Conservation (phyloP, 192 early-diverging fungal genomes). For the Coemansia sp. region DNA sequence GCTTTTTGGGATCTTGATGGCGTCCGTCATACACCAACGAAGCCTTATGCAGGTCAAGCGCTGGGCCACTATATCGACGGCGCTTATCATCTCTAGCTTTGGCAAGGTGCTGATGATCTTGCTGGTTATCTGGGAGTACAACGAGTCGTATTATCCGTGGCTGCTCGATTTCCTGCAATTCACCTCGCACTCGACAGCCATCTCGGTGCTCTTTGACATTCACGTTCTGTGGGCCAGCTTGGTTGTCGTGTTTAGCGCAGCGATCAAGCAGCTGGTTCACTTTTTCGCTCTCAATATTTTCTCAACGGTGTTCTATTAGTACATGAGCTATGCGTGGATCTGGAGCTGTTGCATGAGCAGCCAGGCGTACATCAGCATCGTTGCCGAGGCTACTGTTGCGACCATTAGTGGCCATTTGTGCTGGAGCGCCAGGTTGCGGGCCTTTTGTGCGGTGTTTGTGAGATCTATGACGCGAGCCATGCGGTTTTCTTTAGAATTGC, state of each 20-base stretch:
- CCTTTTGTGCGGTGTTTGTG: slow-evolving; percentile 40
- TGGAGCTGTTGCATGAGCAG: slow-evolving; percentile 43
- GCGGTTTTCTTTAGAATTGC: slow-evolving; percentile 12
- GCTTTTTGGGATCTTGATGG: slow-evolving; percentile 30
- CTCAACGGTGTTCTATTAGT: slow-evolving; percentile 17
- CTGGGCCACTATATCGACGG: slow-evolving; percentile 53
- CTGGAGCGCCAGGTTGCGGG: slow-evolving; percentile 37
- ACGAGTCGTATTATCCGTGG: slow-evolving; percentile 78
- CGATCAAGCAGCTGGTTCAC: slow-evolving; percentile 46
- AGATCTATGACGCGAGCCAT: slow-evolving; percentile 45
- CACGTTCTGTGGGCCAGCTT: slow-evolving; percentile 36
- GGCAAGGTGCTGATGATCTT: slow-evolving; percentile 83
- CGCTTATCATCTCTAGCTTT: slow-evolving; percentile 80
- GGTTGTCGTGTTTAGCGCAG: slow-evolving; percentile 38
- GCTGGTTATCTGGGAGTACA: slow-evolving; percentile 92
- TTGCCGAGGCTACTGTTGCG: slow-evolving; percentile 42
- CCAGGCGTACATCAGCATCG: slow-evolving; percentile 46
- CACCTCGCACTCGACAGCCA: slow-evolving; percentile 71
- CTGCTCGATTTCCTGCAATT: slow-evolving; percentile 73
- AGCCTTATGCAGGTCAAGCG: slow-evolving; percentile 20
- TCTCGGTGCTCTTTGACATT: slow-evolving; percentile 53
- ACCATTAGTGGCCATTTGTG: slow-evolving; percentile 39
- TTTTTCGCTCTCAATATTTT: slow-evolving; percentile 13
- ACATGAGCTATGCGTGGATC: background rate
- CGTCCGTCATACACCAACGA: slow-evolving; percentile 37